These are phyloP conservation scores for Pseudogymnoascus sp. DNA, from an alignment of 2,329 filamentous ascomycete species.

Conservation along the genomic window DNA sequence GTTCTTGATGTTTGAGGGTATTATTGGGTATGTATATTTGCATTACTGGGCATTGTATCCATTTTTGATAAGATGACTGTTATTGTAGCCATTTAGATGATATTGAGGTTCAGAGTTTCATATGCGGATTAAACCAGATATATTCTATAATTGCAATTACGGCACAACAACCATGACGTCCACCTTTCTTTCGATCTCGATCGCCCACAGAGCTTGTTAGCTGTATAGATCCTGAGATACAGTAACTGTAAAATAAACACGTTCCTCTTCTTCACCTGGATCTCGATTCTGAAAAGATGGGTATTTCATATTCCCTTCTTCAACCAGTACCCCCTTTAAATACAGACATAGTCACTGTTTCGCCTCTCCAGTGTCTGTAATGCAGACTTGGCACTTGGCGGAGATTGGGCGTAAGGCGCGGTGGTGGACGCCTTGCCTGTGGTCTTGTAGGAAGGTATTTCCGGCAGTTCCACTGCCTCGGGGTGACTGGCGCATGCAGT, in stretches of 20 bases:
- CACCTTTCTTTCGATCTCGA: neutral
- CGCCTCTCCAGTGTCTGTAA: neutral
- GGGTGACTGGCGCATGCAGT: neutral
- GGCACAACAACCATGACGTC: neutral
- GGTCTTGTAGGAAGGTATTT: no score
- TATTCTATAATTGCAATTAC: neutral
- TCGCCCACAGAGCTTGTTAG: neutral
- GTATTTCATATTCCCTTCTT: conserved; percentile 67
- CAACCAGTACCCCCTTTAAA: conserved; percentile 47
- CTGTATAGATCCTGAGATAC: neutral
- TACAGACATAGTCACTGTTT: neutral
- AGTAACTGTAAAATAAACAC: neutral
- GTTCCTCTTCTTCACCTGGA: conserved; percentile 22
- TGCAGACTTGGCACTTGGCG: neutral
- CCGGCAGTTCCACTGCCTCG: no score
- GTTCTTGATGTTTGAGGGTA: neutral
- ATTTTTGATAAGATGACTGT: neutral
- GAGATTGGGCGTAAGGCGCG: neutral
- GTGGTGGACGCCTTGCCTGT: neutral
- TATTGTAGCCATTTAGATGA: neutral
- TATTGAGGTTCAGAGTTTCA: neutral
- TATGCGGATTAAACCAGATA: neutral
- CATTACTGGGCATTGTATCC: neutral
- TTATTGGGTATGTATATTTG: neutral
- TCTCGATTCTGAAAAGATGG: conserved; percentile 44